Evolutionary conservation across 2,329 filamentous ascomycete genomes (phyloP), one percentile per base, ranked within the genome.

Genomic region (Teratosphaeria epicoccoides): DNA sequence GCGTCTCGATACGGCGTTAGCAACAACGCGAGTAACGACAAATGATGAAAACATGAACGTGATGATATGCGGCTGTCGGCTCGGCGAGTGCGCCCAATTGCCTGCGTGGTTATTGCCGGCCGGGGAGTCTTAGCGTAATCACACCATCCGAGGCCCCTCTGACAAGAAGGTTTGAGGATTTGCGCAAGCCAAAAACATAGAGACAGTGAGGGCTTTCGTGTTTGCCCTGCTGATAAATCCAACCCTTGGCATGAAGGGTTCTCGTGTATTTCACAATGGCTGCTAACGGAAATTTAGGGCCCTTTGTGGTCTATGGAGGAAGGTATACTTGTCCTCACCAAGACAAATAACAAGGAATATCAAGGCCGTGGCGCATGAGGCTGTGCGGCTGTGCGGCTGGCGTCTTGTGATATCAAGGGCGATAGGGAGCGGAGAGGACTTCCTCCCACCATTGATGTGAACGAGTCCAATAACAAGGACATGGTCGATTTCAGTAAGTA

Each of bases 401-500:
- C 9, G 20, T 14, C 33, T 17, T 40, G 2, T 28, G 14, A 17
- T 40, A 17, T 14, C 14, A 40, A 17, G n/a, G n/a, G n/a, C 33
- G 33, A 40, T 20, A 40, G 33, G 14, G 33, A 40, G 20, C 17
- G 33, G n/a, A 40, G n/a, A 17, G n/a, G 17, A 40, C 33, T 17
- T 40, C 33, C 33, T 14, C 20, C 44, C 2, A 46, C 14, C 24
- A 24, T 46, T 46, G 44, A 46, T 14, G 4, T 10, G 6, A 24
- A 24, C 20, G n/a, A 6, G 12, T 12, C 44, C 17, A 46, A 24
- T 14, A 46, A 14, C 24, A 11, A 2, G 20, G 37, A 14, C 24
- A 48, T 48, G 46, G 46, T 48, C 24, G 46, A 48, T 26, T 37
- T 48, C 29, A 22, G 46, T 48, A 12, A 24, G 46, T 48, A 7